Percentiles rank a stretch among this genome's conserved stretches.
Conservation (phyloP, 2,329 filamentous ascomycete genomes). For the Trichoderma brevicompactum region DNA sequence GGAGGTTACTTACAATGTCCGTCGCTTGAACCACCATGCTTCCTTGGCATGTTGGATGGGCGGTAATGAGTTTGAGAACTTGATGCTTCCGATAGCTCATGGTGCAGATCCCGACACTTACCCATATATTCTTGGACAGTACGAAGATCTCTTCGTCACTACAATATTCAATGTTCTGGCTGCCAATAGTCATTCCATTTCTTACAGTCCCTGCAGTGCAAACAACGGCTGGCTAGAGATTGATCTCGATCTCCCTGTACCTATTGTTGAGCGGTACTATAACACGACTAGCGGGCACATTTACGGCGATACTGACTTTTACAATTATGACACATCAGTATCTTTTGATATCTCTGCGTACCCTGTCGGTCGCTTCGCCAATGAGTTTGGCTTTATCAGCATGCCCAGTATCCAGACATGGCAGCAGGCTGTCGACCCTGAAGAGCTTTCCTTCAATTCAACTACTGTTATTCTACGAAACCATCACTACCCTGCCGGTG, state of each 20-base stretch:
- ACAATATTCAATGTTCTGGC: conserved; percentile 60
- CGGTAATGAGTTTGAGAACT: conserved; percentile 63
- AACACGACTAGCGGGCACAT: conserved; percentile 56
- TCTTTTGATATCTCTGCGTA: conserved; percentile 61
- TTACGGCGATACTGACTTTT: conserved; percentile 65
- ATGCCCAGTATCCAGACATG: conserved; percentile 65
- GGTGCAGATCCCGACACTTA: conserved; percentile 47
- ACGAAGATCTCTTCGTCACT: conserved; percentile 62
- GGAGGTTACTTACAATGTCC: conserved; percentile 64
- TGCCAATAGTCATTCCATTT: conserved; percentile 61
- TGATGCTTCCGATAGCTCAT: conserved; percentile 52
- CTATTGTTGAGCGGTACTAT: conserved; percentile 60
- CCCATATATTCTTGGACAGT: conserved; percentile 46
- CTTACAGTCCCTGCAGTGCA: conserved; percentile 64
- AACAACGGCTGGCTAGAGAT: conserved; percentile 58
- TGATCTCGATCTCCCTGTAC: conserved; percentile 56
- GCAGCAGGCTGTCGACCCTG: conserved; percentile 55
- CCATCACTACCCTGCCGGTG: conserved; percentile 53
- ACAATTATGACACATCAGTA: conserved; percentile 58
- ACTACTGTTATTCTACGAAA: conserved; percentile 59
- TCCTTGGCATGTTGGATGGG: conserved; percentile 59
- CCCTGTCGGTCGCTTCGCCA: conserved; percentile 63
- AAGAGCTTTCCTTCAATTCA: conserved; percentile 62
- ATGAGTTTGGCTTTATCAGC: conserved; percentile 67
- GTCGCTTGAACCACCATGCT: conserved; percentile 64